Evolutionary conservation across 441 rosid species (phyloP).

Genomic region (Geranium incanum): DNA sequence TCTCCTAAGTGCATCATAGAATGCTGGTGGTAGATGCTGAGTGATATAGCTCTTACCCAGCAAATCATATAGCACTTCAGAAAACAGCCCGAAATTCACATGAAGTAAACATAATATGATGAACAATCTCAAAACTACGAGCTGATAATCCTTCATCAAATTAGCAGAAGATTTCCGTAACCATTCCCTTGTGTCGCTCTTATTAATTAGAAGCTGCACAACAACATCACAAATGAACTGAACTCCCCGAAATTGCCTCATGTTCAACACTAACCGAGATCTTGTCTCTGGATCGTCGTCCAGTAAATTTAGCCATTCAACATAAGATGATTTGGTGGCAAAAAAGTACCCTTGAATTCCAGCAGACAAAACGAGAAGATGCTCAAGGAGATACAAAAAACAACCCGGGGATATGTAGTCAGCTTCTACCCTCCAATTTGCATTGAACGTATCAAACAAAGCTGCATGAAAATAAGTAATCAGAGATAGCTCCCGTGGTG

Average conservation of each 20-base stretch:
- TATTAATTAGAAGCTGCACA: slow-evolving; percentile 15
- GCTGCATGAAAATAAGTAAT: slow-evolving; percentile 24
- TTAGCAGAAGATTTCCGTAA: slow-evolving; percentile 15
- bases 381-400: slow-evolving; percentile 40
- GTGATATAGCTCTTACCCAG: slow-evolving; percentile 19
- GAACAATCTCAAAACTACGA: slow-evolving; percentile 34
- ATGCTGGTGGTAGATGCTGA: slow-evolving; percentile 25
- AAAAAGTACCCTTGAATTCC: slow-evolving; percentile 18
- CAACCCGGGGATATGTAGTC: slow-evolving; percentile 38
- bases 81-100: slow-evolving; percentile 26
- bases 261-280: background rate
- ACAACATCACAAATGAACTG: slow-evolving; percentile 9
- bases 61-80: slow-evolving; percentile 17
- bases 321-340: slow-evolving; percentile 31
- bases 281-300: slow-evolving; percentile 10
- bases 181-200: slow-evolving; percentile 29
- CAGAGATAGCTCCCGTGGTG: background rate
- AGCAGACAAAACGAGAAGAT: slow-evolving; percentile 25
- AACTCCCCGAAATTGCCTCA: slow-evolving; percentile 9
- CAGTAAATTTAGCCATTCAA: slow-evolving; percentile 27
- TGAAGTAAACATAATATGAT: slow-evolving; percentile 28
- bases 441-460: slow-evolving; percentile 26
- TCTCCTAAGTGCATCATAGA: slow-evolving; percentile 20
- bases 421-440: slow-evolving; percentile 26
- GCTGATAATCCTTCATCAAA: slow-evolving; percentile 13